Conservation (phyloP, 1,284 basidiomycete genomes). For the Cryptococcus sp. region DNA sequence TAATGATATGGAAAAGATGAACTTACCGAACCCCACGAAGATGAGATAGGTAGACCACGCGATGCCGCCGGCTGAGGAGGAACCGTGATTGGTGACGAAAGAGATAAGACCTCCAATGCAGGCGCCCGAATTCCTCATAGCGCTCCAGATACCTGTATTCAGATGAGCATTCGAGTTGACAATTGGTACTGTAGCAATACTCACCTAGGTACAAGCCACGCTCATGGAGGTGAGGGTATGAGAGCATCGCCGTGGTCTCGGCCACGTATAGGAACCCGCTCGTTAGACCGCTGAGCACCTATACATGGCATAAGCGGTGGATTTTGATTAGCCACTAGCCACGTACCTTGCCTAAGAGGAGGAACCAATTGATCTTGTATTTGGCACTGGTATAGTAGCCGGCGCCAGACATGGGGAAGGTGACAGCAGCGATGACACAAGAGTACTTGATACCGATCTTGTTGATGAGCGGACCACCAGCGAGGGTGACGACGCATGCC, state of each 20-base stretch:
- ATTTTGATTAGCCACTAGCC: neutral
- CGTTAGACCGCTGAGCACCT: slow-evolving; percentile 20
- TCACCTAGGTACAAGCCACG: slow-evolving; percentile 29
- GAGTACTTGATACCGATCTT: slow-evolving; percentile 38
- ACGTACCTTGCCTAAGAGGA: slow-evolving; percentile 29
- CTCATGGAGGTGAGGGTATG: slow-evolving; percentile 31
- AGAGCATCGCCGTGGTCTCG: slow-evolving; percentile 40
- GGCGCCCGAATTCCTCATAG: slow-evolving; percentile 30
- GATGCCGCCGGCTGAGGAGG: slow-evolving; percentile 22
- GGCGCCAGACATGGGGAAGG: slow-evolving; percentile 22
- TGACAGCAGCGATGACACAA: slow-evolving; percentile 30
- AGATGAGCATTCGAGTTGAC: neutral
- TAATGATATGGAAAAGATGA: neutral
- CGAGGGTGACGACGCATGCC: slow-evolving; percentile 26
- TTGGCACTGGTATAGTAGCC: slow-evolving; percentile 29
- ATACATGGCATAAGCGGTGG: neutral
- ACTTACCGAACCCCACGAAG: slow-evolving; percentile 33
- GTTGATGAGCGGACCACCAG: slow-evolving; percentile 41
- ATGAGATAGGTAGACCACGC: slow-evolving; percentile 34
- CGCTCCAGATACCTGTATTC: slow-evolving; percentile 26
- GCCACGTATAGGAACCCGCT: slow-evolving; percentile 36
- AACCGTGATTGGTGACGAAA: slow-evolving; percentile 27
- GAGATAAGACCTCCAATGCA: slow-evolving; percentile 38
- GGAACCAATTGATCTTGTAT: slow-evolving; percentile 24
- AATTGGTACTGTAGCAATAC: neutral